These are phyloP conservation scores for Logfia minima DNA, from an alignment of 129 eudicot genomes.

Conservation along the genomic window DNA sequence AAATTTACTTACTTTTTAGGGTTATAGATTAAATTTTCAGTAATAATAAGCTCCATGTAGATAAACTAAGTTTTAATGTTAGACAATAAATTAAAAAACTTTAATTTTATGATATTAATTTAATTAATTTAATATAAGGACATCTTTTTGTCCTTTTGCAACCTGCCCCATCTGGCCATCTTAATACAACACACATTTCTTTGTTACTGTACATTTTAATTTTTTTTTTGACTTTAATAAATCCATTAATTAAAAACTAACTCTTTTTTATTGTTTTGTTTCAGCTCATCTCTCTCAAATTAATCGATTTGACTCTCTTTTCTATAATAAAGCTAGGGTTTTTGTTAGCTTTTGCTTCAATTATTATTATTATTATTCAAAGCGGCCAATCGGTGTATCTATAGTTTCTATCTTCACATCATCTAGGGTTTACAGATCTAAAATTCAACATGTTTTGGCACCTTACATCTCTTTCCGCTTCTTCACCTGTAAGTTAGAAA, in stretches of 20 bases:
- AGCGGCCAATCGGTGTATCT: conserved; percentile 24
- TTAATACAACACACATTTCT: not conserved
- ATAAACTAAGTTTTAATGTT: too few species aligned
- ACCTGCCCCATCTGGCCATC: conserved; percentile 20
- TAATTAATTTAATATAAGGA: not conserved
- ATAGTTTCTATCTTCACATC: conserved; percentile 3
- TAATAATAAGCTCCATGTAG: too few species aligned
- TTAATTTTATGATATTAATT: too few species aligned
- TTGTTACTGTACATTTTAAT: not conserved
- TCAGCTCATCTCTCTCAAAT: conserved; percentile 27
- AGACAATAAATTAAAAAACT: too few species aligned
- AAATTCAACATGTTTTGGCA: conserved; percentile 72
- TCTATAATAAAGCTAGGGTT: conserved; percentile 34
- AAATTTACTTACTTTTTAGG: too few species aligned
- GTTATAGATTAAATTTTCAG: too few species aligned
- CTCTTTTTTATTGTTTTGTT: not conserved
- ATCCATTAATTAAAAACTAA: too few species aligned
- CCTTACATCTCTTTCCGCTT: conserved; percentile 64
- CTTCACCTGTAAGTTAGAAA: conserved; percentile 57
- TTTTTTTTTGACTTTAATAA: conserved; percentile 8
- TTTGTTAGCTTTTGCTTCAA: conserved; percentile 35
- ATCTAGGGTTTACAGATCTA: conserved; percentile 53
- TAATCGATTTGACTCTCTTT: conserved; percentile 26
- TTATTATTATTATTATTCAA: not conserved
- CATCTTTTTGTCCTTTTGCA: conserved; percentile 17